Evolutionary conservation across 768 basidiomycete genomes (phyloP).

Genomic region (Agaricus blazei): DNA sequence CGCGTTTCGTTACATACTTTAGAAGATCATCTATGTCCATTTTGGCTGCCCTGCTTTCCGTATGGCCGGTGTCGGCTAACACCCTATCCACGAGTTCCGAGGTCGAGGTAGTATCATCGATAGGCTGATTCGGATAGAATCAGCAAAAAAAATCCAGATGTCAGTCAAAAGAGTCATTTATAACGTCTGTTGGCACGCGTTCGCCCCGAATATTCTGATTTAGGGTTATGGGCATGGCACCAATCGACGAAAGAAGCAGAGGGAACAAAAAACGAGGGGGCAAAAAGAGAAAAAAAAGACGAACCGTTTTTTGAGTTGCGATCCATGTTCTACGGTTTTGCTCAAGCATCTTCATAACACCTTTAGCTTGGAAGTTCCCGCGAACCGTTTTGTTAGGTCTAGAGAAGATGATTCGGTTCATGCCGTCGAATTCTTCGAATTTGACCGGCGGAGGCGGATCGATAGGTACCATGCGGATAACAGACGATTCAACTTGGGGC

Average conservation of each 20-base stretch:
- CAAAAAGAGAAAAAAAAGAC: background rate
- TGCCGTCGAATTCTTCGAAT: constrained; percentile 97
- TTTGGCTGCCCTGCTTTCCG: constrained; percentile 81
- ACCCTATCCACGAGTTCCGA: constrained; percentile 69
- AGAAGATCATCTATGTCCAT: constrained; percentile 92
- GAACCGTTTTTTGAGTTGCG: constrained; percentile 66
- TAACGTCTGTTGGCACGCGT: background rate
- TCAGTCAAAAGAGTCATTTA: background rate
- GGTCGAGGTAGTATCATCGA: constrained; percentile 68
- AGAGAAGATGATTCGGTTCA: constrained; percentile 86
- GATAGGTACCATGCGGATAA: constrained; percentile 85
- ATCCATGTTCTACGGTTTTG: constrained; percentile 93
- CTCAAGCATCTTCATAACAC: constrained; percentile 92
- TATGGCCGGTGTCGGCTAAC: constrained; percentile 62
- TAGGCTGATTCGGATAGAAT: constrained; percentile 38
- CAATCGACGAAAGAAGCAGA: background rate
- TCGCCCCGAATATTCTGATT: background rate
- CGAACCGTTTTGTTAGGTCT: constrained; percentile 87
- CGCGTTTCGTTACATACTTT: constrained; percentile 47
- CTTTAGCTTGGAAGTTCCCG: constrained; percentile 90
- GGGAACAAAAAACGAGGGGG: background rate
- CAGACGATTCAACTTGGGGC: constrained; percentile 89
- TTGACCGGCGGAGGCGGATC: constrained; percentile 94
- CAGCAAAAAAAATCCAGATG: background rate
- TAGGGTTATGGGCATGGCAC: background rate